Evolutionary conservation across 2,329 filamentous ascomycete genomes (phyloP).

Genomic region (Ilyonectria sp.): DNA sequence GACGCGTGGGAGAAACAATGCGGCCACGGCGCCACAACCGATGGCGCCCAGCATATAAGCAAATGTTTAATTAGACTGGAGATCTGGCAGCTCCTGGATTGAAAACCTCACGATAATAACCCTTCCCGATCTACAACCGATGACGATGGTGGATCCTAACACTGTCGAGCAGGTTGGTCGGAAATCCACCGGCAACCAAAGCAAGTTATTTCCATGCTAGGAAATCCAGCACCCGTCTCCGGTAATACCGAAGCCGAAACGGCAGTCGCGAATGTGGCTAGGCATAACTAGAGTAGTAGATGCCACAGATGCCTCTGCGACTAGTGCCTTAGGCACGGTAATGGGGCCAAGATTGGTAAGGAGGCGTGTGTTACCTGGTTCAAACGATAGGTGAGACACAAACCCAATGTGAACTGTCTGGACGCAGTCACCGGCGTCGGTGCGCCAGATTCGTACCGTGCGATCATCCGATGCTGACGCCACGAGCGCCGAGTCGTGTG

Average conservation of each 20-base stretch:
- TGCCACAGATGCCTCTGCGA: too few relatives aligned
- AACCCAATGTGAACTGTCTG: conserved; percentile 6
- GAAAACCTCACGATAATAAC: conserved; percentile 1
- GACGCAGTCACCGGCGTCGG: conserved; percentile 2
- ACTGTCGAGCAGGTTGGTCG: conserved; percentile 2
- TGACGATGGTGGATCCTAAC: neutral
- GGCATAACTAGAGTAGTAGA: too few relatives aligned
- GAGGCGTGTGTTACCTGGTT: too few relatives aligned
- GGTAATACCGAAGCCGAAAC: conserved; percentile 4
- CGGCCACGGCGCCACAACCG: too few relatives aligned
- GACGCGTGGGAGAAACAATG: too few relatives aligned
- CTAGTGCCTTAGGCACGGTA: too few relatives aligned
- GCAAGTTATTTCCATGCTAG: conserved; percentile 2
- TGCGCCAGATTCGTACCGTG: neutral
- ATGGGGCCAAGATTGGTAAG: too few relatives aligned
- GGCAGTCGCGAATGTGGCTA: too few relatives aligned
- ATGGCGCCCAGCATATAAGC: too few relatives aligned
- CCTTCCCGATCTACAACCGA: neutral
- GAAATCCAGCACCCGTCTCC: conserved; percentile 2
- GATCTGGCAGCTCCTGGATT: neutral
- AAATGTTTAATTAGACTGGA: too few relatives aligned
- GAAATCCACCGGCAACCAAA: neutral
- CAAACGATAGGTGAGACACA: conserved; percentile 1
- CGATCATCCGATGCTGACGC: too few relatives aligned
- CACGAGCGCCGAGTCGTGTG: too few relatives aligned